These are phyloP conservation scores for Thalassiosira hispida DNA, from an alignment of 352 stramenopile genomes.

Conservation along the genomic window DNA sequence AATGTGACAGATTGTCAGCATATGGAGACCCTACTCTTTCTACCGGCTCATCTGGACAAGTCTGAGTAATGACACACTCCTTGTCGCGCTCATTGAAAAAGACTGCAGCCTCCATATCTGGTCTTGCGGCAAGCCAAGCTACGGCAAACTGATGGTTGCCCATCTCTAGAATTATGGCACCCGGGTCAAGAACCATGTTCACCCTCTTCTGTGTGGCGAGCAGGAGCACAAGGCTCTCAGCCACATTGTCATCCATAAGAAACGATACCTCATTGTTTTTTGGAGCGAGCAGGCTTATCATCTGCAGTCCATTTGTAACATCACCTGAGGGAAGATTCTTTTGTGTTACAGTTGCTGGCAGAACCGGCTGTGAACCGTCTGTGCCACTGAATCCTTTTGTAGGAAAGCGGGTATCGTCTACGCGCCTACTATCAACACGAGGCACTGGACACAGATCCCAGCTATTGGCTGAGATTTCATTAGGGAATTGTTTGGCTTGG, in stretches of 20 bases:
- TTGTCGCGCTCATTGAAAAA: constrained; percentile 5
- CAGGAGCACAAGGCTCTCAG: constrained; percentile 2
- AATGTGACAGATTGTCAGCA: not conserved
- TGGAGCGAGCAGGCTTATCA: not conserved
- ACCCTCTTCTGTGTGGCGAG: not conserved
- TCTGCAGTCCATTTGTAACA: constrained; percentile 15
- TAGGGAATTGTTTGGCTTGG: constrained; percentile 22
- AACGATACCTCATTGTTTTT: not conserved
- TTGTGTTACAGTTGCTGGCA: constrained; percentile 6
- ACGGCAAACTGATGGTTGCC: not conserved
- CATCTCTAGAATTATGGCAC: constrained; percentile 10
- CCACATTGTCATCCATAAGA: not conserved
- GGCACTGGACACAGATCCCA: not conserved
- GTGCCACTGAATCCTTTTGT: constrained; percentile 19
- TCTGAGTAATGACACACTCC: not conserved
- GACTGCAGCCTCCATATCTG: constrained; percentile 1
- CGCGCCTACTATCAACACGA: not conserved
- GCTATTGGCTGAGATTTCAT: not conserved
- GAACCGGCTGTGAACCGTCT: not conserved
- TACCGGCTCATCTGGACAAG: too few species aligned
- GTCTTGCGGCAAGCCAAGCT: not conserved
- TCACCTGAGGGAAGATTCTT: not conserved
- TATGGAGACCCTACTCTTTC: not conserved
- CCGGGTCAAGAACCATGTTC: constrained; percentile 20
- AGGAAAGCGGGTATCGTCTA: not conserved